phyloP scores from a whole-genome alignment of 495 filamentous ascomycete species.

The Aspergillus carlsbadensis region DNA sequence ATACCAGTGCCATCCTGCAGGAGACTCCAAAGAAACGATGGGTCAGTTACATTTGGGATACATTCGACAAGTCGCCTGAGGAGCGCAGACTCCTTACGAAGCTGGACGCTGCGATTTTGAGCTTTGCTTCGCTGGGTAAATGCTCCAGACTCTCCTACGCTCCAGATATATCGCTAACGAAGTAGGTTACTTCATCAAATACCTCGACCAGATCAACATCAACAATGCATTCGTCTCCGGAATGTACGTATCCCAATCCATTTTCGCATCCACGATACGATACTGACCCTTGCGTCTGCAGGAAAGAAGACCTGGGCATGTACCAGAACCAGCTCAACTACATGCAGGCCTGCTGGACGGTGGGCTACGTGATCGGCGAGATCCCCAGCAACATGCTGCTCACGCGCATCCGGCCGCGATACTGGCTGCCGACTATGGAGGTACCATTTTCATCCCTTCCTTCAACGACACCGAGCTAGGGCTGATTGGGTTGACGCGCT shows the following conservation, averaged over 20 bases:
- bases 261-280: not conserved
- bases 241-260: slow-evolving; percentile 26
- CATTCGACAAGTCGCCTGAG: slow-evolving; percentile 58
- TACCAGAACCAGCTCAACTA: slow-evolving; percentile 53
- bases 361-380: slow-evolving; percentile 63
- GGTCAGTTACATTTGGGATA: slow-evolving; percentile 58
- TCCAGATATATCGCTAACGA: not conserved
- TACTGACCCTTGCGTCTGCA: slow-evolving; percentile 27
- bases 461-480: too few species aligned
- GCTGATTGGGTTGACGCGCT: slow-evolving; percentile 11
- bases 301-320: slow-evolving; percentile 62
- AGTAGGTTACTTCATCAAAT: slow-evolving; percentile 57
- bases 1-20: not conserved
- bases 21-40: slow-evolving; percentile 20
- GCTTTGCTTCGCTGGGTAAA: slow-evolving; percentile 50
- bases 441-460: slow-evolving; percentile 12
- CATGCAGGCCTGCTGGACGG: slow-evolving; percentile 57
- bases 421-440: slow-evolving; percentile 56
- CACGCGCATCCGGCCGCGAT: slow-evolving; percentile 52
- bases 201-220: slow-evolving; percentile 58
- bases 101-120: slow-evolving; percentile 54
- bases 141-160: not conserved
- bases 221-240: slow-evolving; percentile 54
- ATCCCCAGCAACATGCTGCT: slow-evolving; percentile 61
- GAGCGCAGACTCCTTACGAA: slow-evolving; percentile 62